phyloP scores from a whole-genome alignment of 1,284 basidiomycete species.

The Meira miltonrushii region DNA sequence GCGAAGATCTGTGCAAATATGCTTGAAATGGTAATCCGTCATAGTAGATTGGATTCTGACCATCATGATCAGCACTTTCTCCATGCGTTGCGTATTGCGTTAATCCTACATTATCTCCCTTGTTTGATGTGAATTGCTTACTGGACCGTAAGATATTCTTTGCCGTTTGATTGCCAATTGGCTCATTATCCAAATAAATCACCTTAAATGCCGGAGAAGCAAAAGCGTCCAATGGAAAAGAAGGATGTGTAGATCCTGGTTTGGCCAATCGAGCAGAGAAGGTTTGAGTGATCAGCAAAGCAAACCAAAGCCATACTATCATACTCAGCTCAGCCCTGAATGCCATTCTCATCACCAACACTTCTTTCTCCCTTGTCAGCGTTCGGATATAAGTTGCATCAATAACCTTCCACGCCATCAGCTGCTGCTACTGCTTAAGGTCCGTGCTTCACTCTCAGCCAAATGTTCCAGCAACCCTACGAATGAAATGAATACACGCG shows the following conservation, averaged over 20 bases:
- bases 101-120: background rate
- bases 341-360: background rate
- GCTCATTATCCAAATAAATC: constrained; percentile 1
- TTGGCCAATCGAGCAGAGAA: constrained; percentile 4
- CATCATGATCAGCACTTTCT: background rate
- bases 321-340: background rate
- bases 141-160: background rate
- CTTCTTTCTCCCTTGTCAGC: background rate
- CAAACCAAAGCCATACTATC: background rate
- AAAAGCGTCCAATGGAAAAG: constrained; percentile 10
- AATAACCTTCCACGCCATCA: too few relatives aligned
- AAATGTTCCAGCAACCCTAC: too few relatives aligned
- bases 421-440: too few relatives aligned
- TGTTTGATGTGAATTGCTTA: too few relatives aligned
- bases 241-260: constrained; percentile 8
- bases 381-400: background rate
- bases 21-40: background rate
- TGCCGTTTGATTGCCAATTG: constrained; percentile 6
- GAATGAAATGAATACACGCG: too few relatives aligned
- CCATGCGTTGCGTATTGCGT: background rate
- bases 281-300: background rate
- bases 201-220: constrained; percentile 4
- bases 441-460: too few relatives aligned
- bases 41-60: background rate
- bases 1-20: constrained; percentile 8